Percentiles rank a stretch among this genome's conserved stretches.
These are phyloP conservation scores for Skeletonema marinoi DNA, from an alignment of 108 stramenopile species.

Conservation along the genomic window DNA sequence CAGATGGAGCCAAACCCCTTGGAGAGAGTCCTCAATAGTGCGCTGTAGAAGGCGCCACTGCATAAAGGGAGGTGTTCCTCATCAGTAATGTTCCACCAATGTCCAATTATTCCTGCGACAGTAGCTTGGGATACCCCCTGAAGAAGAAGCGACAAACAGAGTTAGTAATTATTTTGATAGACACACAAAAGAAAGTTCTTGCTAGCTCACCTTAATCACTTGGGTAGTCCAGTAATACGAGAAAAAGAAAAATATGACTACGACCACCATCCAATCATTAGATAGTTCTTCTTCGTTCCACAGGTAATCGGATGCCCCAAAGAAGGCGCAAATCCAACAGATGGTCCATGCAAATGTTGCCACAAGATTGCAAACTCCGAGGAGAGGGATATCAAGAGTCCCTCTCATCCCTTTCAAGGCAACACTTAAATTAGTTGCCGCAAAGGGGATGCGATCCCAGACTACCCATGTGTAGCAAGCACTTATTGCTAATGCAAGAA, in stretches of 20 bases:
- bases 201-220: conserved; percentile 62
- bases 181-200: not conserved
- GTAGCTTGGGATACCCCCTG: conserved; percentile 59
- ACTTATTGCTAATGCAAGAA: conserved; percentile 19
- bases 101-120: conserved; percentile 78
- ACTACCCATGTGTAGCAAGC: conserved; percentile 43
- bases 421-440: conserved; percentile 56
- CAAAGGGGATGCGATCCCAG: conserved; percentile 53
- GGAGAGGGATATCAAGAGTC: conserved; percentile 49
- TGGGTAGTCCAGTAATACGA: conserved; percentile 72
- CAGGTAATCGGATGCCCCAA: conserved; percentile 61
- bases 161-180: conserved; percentile 1
- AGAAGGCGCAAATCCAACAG: conserved; percentile 73
- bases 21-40: conserved; percentile 52
- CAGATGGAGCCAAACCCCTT: conserved; percentile 81
- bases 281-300: conserved; percentile 49
- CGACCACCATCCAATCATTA: conserved; percentile 34
- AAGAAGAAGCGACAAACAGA: not conserved
- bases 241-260: conserved; percentile 52
- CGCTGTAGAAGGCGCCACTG: conserved; percentile 39
- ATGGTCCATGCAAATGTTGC: conserved; percentile 59
- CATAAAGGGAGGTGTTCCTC: conserved; percentile 55
- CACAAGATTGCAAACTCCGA: conserved; percentile 46
- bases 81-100: conserved; percentile 78
- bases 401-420: conserved; percentile 47